Percentiles rank a stretch among this genome's conserved stretches.
Conservation (phyloP, 129 eudicot genomes). For the Deinandra increscens region DNA sequence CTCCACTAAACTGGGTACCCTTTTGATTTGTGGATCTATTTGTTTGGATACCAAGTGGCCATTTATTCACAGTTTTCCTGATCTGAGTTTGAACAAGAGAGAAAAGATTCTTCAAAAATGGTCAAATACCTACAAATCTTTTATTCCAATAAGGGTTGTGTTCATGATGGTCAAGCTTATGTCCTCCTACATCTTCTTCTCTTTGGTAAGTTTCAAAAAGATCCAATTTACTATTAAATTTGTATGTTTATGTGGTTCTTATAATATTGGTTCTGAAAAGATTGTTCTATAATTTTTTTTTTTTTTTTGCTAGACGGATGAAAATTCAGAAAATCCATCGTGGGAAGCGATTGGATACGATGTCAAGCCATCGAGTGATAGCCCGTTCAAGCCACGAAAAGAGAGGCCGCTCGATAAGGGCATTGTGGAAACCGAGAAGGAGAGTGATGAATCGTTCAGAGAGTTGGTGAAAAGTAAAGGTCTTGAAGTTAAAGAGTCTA, state of each 20-base stretch:
- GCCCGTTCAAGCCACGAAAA: conserved; percentile 17
- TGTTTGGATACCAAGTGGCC: conserved; percentile 83
- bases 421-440: conserved; percentile 49
- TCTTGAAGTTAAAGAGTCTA: conserved; percentile 43
- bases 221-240: not conserved
- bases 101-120: conserved; percentile 72
- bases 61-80: conserved; percentile 66
- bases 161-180: conserved; percentile 53
- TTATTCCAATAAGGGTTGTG: conserved; percentile 53
- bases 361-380: conserved; percentile 33
- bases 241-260: no score
- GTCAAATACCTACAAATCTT: conserved; percentile 43
- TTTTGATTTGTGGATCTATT: conserved; percentile 65
- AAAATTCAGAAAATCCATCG: conserved; percentile 64
- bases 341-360: conserved; percentile 87
- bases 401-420: conserved; percentile 81
- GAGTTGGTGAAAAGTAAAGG: conserved; percentile 59
- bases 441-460: conserved; percentile 45
- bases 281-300: no score
- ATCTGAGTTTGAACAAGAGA: conserved; percentile 57
- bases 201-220: conserved; percentile 49
- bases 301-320: conserved; percentile 64
- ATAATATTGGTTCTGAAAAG: no score
- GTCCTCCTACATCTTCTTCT: conserved; percentile 48
- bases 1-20: conserved; percentile 74